Percentiles rank a stretch among this genome's conserved stretches.
These are phyloP conservation scores for Russula sp. DNA, from an alignment of 768 basidiomycete genomes.

Conservation along the genomic window DNA sequence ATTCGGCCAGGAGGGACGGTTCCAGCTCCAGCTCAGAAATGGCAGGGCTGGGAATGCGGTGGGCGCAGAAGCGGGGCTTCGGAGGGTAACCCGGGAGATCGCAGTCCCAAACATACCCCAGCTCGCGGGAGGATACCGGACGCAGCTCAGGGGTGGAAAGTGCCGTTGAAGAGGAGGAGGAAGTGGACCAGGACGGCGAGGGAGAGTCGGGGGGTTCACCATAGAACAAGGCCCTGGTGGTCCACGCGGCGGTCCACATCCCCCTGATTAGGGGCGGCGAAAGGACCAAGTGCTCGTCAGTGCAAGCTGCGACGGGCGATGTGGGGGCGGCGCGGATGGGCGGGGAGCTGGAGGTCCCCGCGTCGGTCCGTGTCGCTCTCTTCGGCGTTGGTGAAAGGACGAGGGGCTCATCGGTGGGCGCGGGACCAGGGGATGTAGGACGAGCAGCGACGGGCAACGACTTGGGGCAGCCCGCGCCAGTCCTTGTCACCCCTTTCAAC, in stretches of 20 bases:
- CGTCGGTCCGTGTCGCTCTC: background rate
- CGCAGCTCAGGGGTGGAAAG: background rate
- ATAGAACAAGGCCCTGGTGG: background rate
- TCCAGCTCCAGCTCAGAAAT: constrained; percentile 10
- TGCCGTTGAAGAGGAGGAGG: background rate
- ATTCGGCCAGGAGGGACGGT: background rate
- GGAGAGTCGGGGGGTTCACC: background rate
- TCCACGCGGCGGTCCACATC: background rate
- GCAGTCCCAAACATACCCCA: background rate
- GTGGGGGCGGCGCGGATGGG: background rate
- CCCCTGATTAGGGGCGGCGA: background rate
- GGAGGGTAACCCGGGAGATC: background rate
- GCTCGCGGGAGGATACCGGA: background rate
- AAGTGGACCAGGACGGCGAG: background rate
- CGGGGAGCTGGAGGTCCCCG: background rate
- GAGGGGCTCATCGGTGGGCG: constrained; percentile 30
- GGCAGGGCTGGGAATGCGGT: constrained; percentile 8
- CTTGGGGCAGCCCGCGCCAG: background rate
- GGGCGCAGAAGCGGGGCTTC: constrained; percentile 7
- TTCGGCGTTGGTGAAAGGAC: background rate
- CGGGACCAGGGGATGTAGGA: background rate
- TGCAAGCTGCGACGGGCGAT: background rate
- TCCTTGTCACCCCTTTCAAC: background rate
- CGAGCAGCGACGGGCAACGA: background rate
- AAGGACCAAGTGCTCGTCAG: background rate